Evolutionary conservation across 768 basidiomycete genomes (phyloP), one percentile per base, ranked within the genome.

Genomic region (Boletus sp.): DNA sequence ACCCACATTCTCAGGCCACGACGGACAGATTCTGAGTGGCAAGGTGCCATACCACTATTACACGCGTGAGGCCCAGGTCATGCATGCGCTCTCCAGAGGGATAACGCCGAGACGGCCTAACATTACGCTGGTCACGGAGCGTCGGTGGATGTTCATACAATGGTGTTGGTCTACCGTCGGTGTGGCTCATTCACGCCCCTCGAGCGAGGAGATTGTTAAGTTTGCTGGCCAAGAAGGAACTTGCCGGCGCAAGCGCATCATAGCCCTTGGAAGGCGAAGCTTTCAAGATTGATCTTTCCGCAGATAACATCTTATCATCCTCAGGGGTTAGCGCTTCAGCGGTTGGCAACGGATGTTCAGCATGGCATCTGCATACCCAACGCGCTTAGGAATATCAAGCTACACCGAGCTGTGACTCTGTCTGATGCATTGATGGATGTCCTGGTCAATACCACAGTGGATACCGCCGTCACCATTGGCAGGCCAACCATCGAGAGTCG

Each of bases 181-280:
- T 66, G 3, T 50, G 59, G 61, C 18, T 56, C 62, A 8, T 24
- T 37, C 50, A 18, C 65, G 75, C 29, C 77, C 76, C 12, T 62
- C 64, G 12, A 56, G 63, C 12, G 57, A 55, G 11, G 72, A 73
- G 41, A 71, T 75, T 1, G 42, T 64, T 7, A 35, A 35, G 7
- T 62, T 64, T 44, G 45, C n/a, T n/a, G n/a, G n/a, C 44, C 6
- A 7, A 35, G 6, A 28, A 42, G 4, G 59, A 55, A 15, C 44
- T 48, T 4, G 44, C 29, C 11, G 5, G 35, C 15, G 3, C 8
- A 17, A 10, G 40, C 9, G 36, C 12, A 18, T 41, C n/a, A 2
- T 50, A 35, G 30, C n/a, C 9, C 24, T 24, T 24, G 24, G 24
- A 24, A 24, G 24, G 24, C 24, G 24, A 24, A 24, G 24, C 24